Percentiles rank a stretch among this genome's conserved stretches.
Evolutionary conservation across 495 filamentous ascomycete species (phyloP).

Genomic region (Daldinia childiae): DNA sequence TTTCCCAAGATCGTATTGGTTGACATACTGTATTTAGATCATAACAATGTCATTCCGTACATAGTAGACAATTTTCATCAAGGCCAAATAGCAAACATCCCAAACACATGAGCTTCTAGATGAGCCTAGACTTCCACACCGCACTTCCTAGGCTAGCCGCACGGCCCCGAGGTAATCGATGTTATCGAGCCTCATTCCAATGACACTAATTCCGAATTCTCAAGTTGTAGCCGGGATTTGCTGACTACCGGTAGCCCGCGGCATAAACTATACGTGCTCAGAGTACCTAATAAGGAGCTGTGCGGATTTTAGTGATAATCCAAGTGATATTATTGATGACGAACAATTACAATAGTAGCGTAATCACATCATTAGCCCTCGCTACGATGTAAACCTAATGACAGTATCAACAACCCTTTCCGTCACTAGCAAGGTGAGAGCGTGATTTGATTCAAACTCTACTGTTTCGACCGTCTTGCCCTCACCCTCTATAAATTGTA

Average conservation of each 20-base stretch:
- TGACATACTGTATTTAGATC: not conserved
- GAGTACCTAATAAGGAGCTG: too few species aligned
- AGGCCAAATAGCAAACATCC: not conserved
- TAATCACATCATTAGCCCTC: not conserved
- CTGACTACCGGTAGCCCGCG: too few species aligned
- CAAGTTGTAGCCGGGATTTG: too few species aligned
- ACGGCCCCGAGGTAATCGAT: too few species aligned
- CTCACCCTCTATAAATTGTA: not conserved
- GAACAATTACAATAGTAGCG: not conserved
- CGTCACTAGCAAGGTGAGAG: not conserved
- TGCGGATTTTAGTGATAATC: too few species aligned
- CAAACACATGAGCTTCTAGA: not conserved
- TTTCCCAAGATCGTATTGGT: not conserved
- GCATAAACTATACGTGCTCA: too few species aligned
- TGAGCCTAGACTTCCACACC: not conserved
- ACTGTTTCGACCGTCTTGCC: not conserved
- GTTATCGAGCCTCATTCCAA: too few species aligned
- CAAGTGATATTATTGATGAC: too few species aligned
- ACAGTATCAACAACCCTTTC: not conserved
- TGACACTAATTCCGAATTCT: too few species aligned
- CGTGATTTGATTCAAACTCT: not conserved
- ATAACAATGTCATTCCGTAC: not conserved
- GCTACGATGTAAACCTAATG: too few species aligned
- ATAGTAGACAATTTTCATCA: not conserved
- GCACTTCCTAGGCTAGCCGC: not conserved